Evolutionary conservation across 768 basidiomycete species (phyloP).

Genomic region (Pulveroboletus sp.): DNA sequence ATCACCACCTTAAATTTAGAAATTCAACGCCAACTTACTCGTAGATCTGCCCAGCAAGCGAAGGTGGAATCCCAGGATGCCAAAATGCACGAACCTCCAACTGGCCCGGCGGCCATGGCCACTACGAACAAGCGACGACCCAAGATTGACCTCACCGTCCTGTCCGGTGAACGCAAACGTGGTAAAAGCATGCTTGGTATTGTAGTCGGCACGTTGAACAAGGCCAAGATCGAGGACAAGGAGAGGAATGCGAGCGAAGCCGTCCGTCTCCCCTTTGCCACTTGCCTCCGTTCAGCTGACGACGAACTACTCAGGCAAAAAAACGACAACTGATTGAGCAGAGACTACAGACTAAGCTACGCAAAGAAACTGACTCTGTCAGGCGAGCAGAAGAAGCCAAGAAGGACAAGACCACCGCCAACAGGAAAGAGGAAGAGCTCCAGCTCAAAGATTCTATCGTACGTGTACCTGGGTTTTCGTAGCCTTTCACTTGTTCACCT

Average conservation of each 20-base stretch:
- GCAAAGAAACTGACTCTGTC: slow-evolving; percentile 82
- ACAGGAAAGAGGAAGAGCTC: slow-evolving; percentile 77
- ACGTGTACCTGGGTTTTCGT: slow-evolving; percentile 27
- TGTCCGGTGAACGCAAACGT: slow-evolving; percentile 64
- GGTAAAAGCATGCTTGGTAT: slow-evolving; percentile 88
- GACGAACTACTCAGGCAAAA: slow-evolving; percentile 53
- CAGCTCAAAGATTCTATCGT: slow-evolving; percentile 80
- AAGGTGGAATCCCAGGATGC: slow-evolving; percentile 28
- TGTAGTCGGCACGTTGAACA: slow-evolving; percentile 76
- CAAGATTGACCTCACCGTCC: slow-evolving; percentile 59
- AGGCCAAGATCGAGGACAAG: slow-evolving; percentile 84
- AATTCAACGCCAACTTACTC: slow-evolving; percentile 4
- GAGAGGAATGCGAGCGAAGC: slow-evolving; percentile 83
- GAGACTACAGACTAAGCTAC: slow-evolving; percentile 78
- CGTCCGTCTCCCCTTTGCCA: slow-evolving; percentile 36
- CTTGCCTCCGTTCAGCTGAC: slow-evolving; percentile 7
- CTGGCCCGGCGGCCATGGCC: slow-evolving; percentile 43
- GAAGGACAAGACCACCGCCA: slow-evolving; percentile 72
- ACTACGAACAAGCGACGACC: slow-evolving; percentile 58
- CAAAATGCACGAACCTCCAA: slow-evolving; percentile 38
- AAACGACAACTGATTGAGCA: slow-evolving; percentile 80
- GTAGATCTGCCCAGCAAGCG: slow-evolving; percentile 30
- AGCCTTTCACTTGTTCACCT: not conserved
- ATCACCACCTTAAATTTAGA: slow-evolving; percentile 1
- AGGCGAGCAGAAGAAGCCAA: slow-evolving; percentile 82